Percentiles rank a stretch among this genome's conserved stretches.
Conservation (phyloP, 2,329 filamentous ascomycete species). For the Clonostachys byssicola region DNA sequence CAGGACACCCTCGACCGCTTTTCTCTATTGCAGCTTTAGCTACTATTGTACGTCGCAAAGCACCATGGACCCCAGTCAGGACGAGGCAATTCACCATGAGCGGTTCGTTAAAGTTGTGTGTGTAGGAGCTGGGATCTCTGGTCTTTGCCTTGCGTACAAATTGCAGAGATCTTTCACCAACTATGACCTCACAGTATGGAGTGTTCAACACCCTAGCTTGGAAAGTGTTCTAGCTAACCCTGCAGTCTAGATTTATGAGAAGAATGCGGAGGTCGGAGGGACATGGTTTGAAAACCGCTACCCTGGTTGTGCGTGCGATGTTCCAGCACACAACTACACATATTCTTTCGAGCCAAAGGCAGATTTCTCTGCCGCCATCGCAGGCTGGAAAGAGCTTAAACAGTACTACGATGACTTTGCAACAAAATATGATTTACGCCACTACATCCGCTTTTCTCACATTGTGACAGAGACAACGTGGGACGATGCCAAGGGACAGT, state of each 20-base stretch:
- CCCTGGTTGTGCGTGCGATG: conserved; percentile 48
- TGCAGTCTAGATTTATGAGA: conserved; percentile 41
- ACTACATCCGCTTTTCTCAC: conserved; percentile 36
- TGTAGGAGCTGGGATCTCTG: conserved; percentile 42
- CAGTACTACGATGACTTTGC: conserved; percentile 44
- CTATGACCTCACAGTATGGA: conserved; percentile 17
- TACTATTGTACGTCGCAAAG: no score
- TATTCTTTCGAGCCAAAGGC: conserved; percentile 7
- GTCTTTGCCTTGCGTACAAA: conserved; percentile 42
- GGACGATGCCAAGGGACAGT: conserved; percentile 35
- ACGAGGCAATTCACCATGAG: conserved; percentile 4
- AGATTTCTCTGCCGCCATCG: conserved; percentile 53
- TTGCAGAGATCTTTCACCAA: conserved; percentile 35
- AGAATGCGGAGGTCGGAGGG: conserved; percentile 49
- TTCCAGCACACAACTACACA: conserved; percentile 6
- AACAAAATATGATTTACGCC: conserved; percentile 40
- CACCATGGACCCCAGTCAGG: conserved; percentile 2
- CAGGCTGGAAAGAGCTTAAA: conserved; percentile 49
- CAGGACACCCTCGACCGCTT: no score
- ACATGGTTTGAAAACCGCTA: conserved; percentile 59
- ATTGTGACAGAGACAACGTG: conserved; percentile 36
- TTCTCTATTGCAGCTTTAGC: no score
- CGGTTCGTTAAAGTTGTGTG: conserved; percentile 21
- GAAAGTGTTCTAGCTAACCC: background rate
- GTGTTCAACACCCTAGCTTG: background rate